Evolutionary conservation across 345 rosid genomes (phyloP).

Genomic region (Camelina hispida): DNA sequence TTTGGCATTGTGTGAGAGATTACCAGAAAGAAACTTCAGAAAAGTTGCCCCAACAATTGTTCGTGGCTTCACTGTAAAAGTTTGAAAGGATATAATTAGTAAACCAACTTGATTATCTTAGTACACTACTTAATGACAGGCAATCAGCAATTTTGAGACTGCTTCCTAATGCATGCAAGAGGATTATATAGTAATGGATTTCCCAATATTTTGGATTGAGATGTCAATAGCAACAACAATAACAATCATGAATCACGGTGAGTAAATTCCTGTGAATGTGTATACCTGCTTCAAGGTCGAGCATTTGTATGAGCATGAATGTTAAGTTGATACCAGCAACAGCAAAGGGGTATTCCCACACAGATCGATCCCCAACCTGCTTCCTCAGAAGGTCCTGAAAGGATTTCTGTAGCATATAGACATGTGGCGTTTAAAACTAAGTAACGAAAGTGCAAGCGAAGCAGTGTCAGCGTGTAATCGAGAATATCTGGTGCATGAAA

Average conservation of each 20-base stretch:
- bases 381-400: conserved; percentile 92
- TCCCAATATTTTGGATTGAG: neutral
- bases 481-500: neutral
- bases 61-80: conserved; percentile 82
- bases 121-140: conserved; percentile 1
- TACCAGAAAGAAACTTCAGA: conserved; percentile 93
- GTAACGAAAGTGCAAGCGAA: neutral
- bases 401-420: conserved; percentile 63
- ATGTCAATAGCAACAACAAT: conserved; percentile 5
- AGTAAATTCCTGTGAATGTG: neutral
- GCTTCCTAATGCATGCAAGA: neutral
- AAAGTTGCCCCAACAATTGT: conserved; percentile 81
- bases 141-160: neutral
- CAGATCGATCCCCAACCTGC: conserved; percentile 88
- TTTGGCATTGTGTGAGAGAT: conserved; percentile 1
- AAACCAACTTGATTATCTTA: conserved; percentile 6
- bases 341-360: conserved; percentile 99
- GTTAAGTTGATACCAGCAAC: conserved; percentile 98
- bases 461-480: neutral
- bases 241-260: neutral
- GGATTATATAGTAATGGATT: neutral
- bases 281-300: conserved; percentile 98
- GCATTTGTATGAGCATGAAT: conserved; percentile 99
- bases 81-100: conserved; percentile 40
- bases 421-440: conserved; percentile 5